Evolutionary conservation across 306 rosid species (phyloP).

Genomic region (Begonia peltatifolia): DNA sequence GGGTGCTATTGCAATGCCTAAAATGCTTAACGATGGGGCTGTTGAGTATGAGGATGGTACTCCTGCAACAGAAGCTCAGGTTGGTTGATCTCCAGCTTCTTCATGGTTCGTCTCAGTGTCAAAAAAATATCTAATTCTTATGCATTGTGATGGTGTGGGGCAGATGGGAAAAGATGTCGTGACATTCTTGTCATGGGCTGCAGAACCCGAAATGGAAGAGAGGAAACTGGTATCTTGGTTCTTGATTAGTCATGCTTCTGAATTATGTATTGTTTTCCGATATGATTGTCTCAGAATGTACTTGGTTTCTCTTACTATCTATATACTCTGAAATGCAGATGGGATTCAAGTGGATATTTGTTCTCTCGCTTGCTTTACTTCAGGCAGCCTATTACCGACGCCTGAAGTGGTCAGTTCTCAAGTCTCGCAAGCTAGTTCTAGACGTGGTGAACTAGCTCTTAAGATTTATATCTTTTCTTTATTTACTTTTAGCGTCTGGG

Average conservation of each 20-base stretch:
- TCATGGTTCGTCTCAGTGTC: not conserved
- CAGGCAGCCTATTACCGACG: conserved; percentile 95
- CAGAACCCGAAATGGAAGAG: conserved; percentile 99
- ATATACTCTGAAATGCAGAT: conserved; percentile 36
- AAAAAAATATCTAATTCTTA: not conserved
- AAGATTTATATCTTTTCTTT: conserved; percentile 15
- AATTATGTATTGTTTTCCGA: not conserved
- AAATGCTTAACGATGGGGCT: conserved; percentile 98
- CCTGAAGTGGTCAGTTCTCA: conserved; percentile 75
- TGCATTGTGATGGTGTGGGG: conserved; percentile 4
- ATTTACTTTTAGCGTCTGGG: conserved; percentile 18
- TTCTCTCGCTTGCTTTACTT: conserved; percentile 76
- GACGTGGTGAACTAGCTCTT: conserved; percentile 78
- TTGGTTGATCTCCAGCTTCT: conserved; percentile 3
- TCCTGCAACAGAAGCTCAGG: conserved; percentile 97
- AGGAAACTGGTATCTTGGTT: conserved; percentile 65
- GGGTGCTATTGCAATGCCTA: conserved; percentile 99
- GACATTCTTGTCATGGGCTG: conserved; percentile 84
- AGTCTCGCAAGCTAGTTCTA: conserved; percentile 96
- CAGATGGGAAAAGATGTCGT: conserved; percentile 99
- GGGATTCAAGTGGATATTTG: conserved; percentile 99
- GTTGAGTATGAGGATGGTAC: conserved; percentile 87
- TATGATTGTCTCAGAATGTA: too few species aligned
- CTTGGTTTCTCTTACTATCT: not conserved
- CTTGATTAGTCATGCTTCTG: not conserved